phyloP scores from a whole-genome alignment of 768 basidiomycete species.

The Boletus bicolor region DNA sequence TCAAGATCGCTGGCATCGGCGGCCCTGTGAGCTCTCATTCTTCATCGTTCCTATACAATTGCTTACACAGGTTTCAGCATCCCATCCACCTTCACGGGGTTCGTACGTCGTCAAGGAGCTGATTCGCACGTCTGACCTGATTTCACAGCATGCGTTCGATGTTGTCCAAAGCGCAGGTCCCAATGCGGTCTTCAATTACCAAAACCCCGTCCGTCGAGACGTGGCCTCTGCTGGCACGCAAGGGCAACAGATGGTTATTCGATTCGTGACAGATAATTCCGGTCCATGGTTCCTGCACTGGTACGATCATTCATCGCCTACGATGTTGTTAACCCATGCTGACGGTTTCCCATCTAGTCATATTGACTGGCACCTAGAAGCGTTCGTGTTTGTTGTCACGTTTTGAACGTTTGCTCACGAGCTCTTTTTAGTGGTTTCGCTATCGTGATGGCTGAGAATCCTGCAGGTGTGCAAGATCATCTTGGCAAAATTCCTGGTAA shows the following conservation, averaged over 20 bases:
- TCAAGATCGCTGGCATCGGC: conserved; percentile 1
- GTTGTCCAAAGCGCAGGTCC: conserved; percentile 33
- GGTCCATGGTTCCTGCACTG: conserved; percentile 55
- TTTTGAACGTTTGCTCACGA: background rate
- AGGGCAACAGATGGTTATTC: conserved; percentile 46
- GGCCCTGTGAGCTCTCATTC: conserved; percentile 23
- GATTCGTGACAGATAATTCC: conserved; percentile 61
- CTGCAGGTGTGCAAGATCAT: conserved; percentile 12
- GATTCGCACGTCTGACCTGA: background rate
- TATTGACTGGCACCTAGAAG: conserved; percentile 30
- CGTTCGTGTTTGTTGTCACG: conserved; percentile 9
- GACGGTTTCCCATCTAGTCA: conserved; percentile 16
- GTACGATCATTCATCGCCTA: conserved; percentile 7
- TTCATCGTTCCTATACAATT: background rate
- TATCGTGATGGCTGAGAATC: conserved; percentile 27
- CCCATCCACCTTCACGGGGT: conserved; percentile 32
- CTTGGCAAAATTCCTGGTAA: conserved; percentile 17
- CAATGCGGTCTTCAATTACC: conserved; percentile 28
- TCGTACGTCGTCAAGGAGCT: background rate
- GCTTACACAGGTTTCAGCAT: conserved; percentile 16
- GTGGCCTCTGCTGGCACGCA: conserved; percentile 20
- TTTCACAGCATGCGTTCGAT: conserved; percentile 32
- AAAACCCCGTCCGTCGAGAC: conserved; percentile 38
- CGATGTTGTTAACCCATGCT: background rate
- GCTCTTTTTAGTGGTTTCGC: conserved; percentile 22